phyloP scores from a whole-genome alignment of 148 eudicot species.

The Rhododendron molle region DNA sequence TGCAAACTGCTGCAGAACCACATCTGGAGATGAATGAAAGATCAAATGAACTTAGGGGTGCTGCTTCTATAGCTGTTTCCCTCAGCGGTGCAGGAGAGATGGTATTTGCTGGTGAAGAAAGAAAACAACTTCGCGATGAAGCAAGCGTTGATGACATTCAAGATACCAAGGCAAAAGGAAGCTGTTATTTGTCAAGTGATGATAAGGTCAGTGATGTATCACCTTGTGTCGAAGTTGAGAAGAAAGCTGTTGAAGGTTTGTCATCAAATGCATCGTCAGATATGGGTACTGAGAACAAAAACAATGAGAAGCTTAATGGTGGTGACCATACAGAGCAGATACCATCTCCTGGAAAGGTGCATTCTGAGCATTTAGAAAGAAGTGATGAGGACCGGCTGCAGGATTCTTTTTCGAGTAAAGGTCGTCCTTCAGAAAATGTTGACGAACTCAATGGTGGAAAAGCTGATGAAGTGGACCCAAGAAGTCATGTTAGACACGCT shows the following conservation, averaged over 20 bases:
- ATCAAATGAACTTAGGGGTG: conserved; percentile 20
- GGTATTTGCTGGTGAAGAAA: conserved; percentile 22
- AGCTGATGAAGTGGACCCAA: conserved; percentile 12
- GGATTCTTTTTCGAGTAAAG: conserved; percentile 13
- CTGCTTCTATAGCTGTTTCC: conserved; percentile 13
- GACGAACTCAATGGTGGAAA: conserved; percentile 18
- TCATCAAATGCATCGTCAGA: conserved; percentile 13
- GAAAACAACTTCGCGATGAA: conserved; percentile 17
- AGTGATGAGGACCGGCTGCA: conserved; percentile 15
- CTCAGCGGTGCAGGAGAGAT: conserved; percentile 14
- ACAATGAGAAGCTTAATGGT: conserved; percentile 1
- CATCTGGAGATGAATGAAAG: conserved; percentile 16
- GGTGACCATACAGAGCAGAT: conserved; percentile 15
- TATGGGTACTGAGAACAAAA: conserved; percentile 12
- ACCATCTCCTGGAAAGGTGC: conserved; percentile 13
- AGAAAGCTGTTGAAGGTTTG: conserved; percentile 16
- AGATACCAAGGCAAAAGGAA: conserved; percentile 14
- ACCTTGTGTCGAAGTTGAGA: conserved; percentile 18
- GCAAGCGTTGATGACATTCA: conserved; percentile 19
- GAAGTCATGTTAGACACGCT: conserved; percentile 10
- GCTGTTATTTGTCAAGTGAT: conserved; percentile 12
- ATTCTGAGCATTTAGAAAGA: conserved; percentile 17
- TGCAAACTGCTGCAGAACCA: conserved; percentile 20
- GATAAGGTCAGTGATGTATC: conserved; percentile 19
- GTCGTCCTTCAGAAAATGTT: conserved; percentile 15